These are phyloP conservation scores for Hypoxylon rubiginosum DNA, from an alignment of 2,329 filamentous ascomycete genomes.

Conservation along the genomic window DNA sequence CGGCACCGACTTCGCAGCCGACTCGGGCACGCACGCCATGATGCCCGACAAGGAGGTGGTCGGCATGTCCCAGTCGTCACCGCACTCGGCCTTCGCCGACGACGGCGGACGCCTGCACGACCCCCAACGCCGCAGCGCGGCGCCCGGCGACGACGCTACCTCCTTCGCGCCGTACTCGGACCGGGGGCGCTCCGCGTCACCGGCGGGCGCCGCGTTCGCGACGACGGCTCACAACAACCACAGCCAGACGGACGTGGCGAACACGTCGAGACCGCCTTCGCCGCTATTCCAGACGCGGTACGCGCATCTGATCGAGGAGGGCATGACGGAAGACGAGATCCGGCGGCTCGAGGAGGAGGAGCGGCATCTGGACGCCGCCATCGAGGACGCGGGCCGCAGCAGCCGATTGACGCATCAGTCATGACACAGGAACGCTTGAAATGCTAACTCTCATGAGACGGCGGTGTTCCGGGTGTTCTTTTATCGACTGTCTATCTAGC, in stretches of 20 bases:
- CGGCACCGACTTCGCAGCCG: conserved; percentile 44
- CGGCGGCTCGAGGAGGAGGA: conserved; percentile 70
- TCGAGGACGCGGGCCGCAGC: conserved; percentile 59
- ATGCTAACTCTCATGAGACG: not conserved
- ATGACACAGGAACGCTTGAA: not conserved
- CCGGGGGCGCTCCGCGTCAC: conserved; percentile 25
- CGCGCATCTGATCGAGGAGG: conserved; percentile 69
- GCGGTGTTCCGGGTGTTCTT: not conserved
- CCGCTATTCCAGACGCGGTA: conserved; percentile 56
- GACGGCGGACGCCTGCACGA: conserved; percentile 30
- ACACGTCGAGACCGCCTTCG: conserved; percentile 35
- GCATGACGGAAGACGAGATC: conserved; percentile 71
- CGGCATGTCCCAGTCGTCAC: conserved; percentile 49
- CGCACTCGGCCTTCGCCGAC: conserved; percentile 37
- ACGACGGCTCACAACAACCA: not conserved
- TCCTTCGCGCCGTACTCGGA: conserved; percentile 55
- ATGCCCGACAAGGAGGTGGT: conserved; percentile 63
- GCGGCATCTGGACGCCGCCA: conserved; percentile 68
- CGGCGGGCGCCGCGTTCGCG: conserved; percentile 20
- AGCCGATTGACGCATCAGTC: conserved; percentile 20
- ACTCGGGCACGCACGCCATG: conserved; percentile 54
- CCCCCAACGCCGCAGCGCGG: conserved; percentile 8
- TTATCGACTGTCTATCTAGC: no score
- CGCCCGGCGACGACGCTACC: conserved; percentile 36
- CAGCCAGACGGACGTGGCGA: conserved; percentile 37